phyloP scores from a whole-genome alignment of 768 basidiomycete genomes.

The Gymnopilus junonius region DNA sequence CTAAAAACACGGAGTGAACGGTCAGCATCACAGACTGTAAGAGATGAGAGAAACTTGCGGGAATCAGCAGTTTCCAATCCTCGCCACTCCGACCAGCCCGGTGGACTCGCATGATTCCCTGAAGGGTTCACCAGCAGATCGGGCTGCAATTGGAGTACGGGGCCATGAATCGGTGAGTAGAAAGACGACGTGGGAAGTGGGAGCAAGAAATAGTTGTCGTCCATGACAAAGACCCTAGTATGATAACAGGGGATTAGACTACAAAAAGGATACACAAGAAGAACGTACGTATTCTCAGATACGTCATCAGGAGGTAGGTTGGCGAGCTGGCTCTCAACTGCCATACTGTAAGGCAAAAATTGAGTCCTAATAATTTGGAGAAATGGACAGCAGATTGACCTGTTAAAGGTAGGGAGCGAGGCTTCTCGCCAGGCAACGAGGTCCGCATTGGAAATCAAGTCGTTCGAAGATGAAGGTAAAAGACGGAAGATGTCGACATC shows the following conservation, averaged over 20 bases:
- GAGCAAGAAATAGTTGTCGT: not conserved
- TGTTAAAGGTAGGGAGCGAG: constrained; percentile 4
- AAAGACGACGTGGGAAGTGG: not conserved
- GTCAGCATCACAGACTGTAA: not conserved
- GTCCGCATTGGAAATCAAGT: not conserved
- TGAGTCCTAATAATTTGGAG: not conserved
- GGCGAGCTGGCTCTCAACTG: constrained; percentile 5
- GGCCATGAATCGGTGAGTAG: constrained; percentile 4
- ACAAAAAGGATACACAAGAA: not conserved
- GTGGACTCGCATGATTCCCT: not conserved
- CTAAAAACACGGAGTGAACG: not conserved
- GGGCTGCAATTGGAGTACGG: constrained; percentile 1
- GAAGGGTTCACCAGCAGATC: not conserved
- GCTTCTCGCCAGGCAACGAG: not conserved
- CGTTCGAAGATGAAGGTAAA: not conserved
- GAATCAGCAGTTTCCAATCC: constrained; percentile 1
- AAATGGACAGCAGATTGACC: not conserved
- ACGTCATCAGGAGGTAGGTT: constrained; percentile 3
- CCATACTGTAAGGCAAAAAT: not conserved
- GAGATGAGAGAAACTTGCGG: not conserved
- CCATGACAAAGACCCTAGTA: constrained; percentile 5
- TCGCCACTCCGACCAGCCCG: constrained; percentile 7
- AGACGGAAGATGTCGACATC: constrained; percentile 2
- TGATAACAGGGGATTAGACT: not conserved
- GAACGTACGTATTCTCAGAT: not conserved